Conservation (phyloP, 1,139 yeast genomes). For the Tardiomyces blankii region DNA sequence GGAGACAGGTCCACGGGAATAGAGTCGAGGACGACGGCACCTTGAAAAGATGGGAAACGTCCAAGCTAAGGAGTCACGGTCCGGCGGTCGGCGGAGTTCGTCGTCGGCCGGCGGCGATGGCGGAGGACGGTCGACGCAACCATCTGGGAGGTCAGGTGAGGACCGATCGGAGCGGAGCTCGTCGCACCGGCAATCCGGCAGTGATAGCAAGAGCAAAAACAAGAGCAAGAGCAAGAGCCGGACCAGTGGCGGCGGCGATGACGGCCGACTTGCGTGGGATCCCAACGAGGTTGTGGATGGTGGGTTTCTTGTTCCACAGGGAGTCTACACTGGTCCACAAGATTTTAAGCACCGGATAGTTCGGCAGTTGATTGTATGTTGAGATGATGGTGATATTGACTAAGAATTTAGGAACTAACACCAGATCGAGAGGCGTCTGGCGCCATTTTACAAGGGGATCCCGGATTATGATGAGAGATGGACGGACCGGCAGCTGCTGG, state of each 20-base stretch:
- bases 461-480: slow-evolving; percentile 70
- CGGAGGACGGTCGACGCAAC: background rate
- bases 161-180: background rate
- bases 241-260: slow-evolving; percentile 1
- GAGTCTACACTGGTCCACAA: slow-evolving; percentile 63
- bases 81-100: slow-evolving; percentile 3
- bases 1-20: background rate
- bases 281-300: slow-evolving; percentile 36
- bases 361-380: slow-evolving; percentile 39
- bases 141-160: background rate
- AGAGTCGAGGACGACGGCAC: background rate
- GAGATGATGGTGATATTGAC: slow-evolving; percentile 5
- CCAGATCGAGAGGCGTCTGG: slow-evolving; percentile 46
- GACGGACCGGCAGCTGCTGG: slow-evolving; percentile 59
- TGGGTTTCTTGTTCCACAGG: slow-evolving; percentile 63
- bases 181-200: background rate
- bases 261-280: slow-evolving; percentile 19
- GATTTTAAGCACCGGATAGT: slow-evolving; percentile 70
- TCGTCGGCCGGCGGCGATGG: background rate
- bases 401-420: background rate
- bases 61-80: slow-evolving; percentile 14
- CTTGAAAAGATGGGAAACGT: slow-evolving; percentile 15
- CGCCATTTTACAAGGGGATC: slow-evolving; percentile 87
- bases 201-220: background rate
- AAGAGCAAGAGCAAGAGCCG: slow-evolving; percentile 1